Evolutionary conservation across 768 basidiomycete genomes (phyloP).

Genomic region (Lactarius psammicola): DNA sequence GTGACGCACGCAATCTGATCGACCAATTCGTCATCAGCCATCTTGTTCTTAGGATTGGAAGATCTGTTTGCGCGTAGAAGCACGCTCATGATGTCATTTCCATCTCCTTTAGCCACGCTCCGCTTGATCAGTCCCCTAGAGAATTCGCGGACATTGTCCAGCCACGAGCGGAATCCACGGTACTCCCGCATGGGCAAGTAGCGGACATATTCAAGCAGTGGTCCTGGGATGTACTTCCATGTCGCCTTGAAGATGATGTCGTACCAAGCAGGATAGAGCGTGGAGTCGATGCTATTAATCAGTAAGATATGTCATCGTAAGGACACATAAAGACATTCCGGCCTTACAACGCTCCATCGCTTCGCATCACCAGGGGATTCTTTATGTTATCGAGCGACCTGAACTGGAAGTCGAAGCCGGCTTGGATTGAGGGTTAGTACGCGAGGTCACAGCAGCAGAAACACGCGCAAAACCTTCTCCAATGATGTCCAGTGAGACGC

Average conservation of each 20-base stretch:
- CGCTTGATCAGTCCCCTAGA: not conserved
- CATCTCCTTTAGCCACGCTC: not conserved
- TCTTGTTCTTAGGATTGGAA: not conserved
- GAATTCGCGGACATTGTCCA: not conserved
- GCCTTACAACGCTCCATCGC: constrained; percentile 32
- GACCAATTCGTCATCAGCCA: not conserved
- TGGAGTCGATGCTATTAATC: constrained; percentile 6
- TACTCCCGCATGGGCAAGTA: constrained; percentile 5
- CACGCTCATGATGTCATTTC: constrained; percentile 4
- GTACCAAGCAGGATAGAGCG: constrained; percentile 8
- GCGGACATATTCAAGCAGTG: not conserved
- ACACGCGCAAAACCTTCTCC: constrained; percentile 28
- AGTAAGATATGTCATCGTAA: not conserved
- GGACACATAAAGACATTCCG: not conserved
- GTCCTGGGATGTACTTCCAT: not conserved
- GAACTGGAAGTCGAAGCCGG: constrained; percentile 32
- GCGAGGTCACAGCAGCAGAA: not conserved
- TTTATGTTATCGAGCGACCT: constrained; percentile 30
- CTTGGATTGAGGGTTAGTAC: constrained; percentile 12
- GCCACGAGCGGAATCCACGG: not conserved
- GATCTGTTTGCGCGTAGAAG: constrained; percentile 1
- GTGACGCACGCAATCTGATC: not conserved
- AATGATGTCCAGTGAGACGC: constrained; percentile 32
- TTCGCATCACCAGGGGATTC: constrained; percentile 28
- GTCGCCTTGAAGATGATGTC: constrained; percentile 1